These are phyloP conservation scores for Tephrocybe sp. DNA, from an alignment of 768 basidiomycete genomes.

Conservation along the genomic window DNA sequence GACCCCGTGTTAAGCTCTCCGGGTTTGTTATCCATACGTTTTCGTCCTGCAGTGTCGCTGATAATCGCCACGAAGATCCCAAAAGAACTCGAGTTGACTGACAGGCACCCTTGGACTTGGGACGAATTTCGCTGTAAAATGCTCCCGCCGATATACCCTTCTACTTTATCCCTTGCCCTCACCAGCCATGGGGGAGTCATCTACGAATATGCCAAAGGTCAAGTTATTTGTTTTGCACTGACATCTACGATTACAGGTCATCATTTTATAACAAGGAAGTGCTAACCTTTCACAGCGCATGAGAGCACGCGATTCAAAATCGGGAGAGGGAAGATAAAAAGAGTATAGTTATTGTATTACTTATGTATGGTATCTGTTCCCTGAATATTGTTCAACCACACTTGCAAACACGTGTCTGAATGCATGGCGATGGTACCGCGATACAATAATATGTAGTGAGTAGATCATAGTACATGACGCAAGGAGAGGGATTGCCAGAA, in stretches of 20 bases:
- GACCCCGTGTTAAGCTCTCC: conserved; percentile 38
- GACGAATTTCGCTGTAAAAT: not conserved
- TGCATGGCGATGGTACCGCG: not conserved
- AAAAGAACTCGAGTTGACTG: conserved; percentile 18
- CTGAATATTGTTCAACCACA: not conserved
- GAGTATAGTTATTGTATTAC: conserved; percentile 2
- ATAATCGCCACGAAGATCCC: conserved; percentile 4
- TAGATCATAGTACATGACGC: not conserved
- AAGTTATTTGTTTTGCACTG: conserved; percentile 12
- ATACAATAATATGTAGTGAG: not conserved
- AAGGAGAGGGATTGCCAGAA: not conserved
- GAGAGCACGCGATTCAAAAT: not conserved
- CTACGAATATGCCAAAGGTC: conserved; percentile 5
- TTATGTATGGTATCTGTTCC: not conserved
- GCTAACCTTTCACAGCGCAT: conserved; percentile 12
- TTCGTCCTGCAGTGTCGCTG: not conserved
- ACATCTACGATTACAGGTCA: conserved; percentile 7
- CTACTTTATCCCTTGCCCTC: not conserved
- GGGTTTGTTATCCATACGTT: conserved; percentile 28
- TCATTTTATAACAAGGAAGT: not conserved
- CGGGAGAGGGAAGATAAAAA: not conserved
- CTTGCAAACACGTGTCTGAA: not conserved
- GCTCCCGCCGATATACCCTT: not conserved
- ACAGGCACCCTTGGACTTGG: not conserved
- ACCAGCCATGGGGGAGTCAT: too few species aligned